Percentiles rank a stretch among this genome's conserved stretches.
These are phyloP conservation scores for Acer negundo DNA, from an alignment of 345 rosid species.

Conservation along the genomic window DNA sequence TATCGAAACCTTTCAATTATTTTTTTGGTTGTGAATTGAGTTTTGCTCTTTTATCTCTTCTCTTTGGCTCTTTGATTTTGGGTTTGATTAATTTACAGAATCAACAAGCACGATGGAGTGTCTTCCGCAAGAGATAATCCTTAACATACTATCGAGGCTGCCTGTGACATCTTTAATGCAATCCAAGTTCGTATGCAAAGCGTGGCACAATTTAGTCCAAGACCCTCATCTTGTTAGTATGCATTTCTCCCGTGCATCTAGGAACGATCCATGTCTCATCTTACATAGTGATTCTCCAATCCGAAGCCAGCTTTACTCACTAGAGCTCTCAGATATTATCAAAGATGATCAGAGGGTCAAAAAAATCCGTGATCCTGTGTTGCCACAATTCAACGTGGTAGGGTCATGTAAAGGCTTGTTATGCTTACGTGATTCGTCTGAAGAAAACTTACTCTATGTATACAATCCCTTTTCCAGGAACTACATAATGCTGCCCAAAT, in stretches of 20 bases:
- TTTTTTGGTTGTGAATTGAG: no score
- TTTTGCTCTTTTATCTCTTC: no score
- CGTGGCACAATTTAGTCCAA: conserved; percentile 35
- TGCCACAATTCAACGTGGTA: conserved; percentile 42
- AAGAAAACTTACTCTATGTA: conserved; percentile 22
- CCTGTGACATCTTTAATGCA: conserved; percentile 38
- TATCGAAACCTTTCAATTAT: no score
- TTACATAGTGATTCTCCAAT: conserved; percentile 42
- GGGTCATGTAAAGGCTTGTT: conserved; percentile 50
- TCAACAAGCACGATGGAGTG: conserved; percentile 21
- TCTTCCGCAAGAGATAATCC: conserved; percentile 33
- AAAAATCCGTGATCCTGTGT: conserved; percentile 31
- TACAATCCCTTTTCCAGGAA: conserved; percentile 49
- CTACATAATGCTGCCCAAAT: conserved; percentile 31
- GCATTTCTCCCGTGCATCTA: conserved; percentile 10
- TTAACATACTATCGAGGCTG: conserved; percentile 35
- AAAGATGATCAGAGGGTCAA: conserved; percentile 21
- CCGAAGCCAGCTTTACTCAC: conserved; percentile 40
- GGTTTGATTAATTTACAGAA: background rate
- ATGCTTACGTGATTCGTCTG: conserved; percentile 35
- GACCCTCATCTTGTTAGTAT: conserved; percentile 28
- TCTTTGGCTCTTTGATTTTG: no score
- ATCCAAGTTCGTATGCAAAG: conserved; percentile 41
- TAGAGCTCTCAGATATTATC: conserved; percentile 25
- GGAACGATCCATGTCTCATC: conserved; percentile 39